Percentiles rank a stretch among this genome's conserved stretches.
Evolutionary conservation across 208 protist genomes (phyloP).

Genomic region (Phytomonas sp.): DNA sequence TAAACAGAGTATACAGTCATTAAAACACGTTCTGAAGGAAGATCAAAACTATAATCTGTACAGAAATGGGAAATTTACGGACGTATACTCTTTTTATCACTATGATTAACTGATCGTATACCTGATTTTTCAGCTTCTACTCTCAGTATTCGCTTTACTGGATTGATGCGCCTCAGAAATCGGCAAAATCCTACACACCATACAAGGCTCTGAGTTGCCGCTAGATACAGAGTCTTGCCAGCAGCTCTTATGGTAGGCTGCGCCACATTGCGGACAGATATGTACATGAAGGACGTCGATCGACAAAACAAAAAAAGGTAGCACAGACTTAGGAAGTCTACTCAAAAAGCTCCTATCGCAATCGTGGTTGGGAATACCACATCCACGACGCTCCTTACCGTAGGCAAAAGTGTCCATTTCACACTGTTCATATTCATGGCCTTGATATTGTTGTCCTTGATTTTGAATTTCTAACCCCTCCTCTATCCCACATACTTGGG

Average conservation of each 20-base stretch:
- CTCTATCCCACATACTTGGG: not conserved
- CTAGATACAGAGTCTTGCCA: not conserved
- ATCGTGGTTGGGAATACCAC: not conserved
- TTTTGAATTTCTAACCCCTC: not conserved
- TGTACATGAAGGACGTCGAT: not conserved
- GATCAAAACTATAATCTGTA: not conserved
- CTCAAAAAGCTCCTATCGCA: not conserved
- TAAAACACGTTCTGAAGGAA: too few relatives aligned
- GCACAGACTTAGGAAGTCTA: not conserved
- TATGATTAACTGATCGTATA: not conserved
- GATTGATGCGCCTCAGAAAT: not conserved
- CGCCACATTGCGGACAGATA: not conserved
- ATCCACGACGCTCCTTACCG: not conserved
- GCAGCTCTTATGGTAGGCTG: not conserved
- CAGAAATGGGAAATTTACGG: not conserved
- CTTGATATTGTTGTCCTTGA: not conserved
- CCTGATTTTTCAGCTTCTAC: not conserved
- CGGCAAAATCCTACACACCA: not conserved
- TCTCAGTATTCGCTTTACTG: not conserved
- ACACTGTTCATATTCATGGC: not conserved
- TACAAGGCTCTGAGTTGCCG: not conserved
- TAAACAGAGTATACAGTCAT: too few relatives aligned
- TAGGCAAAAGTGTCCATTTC: constrained; percentile 1
- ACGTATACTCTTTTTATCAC: not conserved
- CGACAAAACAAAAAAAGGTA: not conserved